A percentile compares a stretch with the other conserved stretches of the same genome.
These are phyloP conservation scores for Aspergillus hancockii DNA, from an alignment of 495 filamentous ascomycete species.

Conservation along the genomic window DNA sequence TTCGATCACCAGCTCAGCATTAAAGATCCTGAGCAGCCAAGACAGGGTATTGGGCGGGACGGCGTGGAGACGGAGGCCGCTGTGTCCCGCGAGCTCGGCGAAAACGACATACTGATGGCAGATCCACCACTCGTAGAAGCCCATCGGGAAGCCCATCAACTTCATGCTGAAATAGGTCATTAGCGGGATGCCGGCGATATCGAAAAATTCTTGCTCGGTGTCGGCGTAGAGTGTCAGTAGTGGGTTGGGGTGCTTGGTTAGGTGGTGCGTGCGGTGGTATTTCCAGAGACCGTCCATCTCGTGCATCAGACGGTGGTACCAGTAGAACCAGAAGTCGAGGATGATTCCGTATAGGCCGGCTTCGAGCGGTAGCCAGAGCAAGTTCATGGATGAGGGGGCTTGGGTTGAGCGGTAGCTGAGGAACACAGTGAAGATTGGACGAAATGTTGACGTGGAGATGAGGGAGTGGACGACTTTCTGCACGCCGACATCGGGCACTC, in stretches of 20 bases:
- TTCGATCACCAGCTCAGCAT: conserved; percentile 38
- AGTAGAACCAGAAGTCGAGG: conserved; percentile 47
- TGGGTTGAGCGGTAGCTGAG: conserved; percentile 29
- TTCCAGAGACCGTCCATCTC: conserved; percentile 36
- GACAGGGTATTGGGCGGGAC: conserved; percentile 33
- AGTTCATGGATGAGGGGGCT: conserved; percentile 27
- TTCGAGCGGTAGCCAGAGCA: conserved; percentile 32
- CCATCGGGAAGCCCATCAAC: conserved; percentile 37
- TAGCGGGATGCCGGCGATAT: conserved; percentile 37
- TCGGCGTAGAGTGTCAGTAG: conserved; percentile 38
- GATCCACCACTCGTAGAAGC: conserved; percentile 45
- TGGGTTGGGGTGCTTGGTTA: conserved; percentile 43
- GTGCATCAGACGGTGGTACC: conserved; percentile 42
- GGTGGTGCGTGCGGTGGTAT: conserved; percentile 43
- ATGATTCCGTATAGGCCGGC: conserved; percentile 37
- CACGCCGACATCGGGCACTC: conserved; percentile 38
- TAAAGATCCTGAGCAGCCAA: conserved; percentile 29
- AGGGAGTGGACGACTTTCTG: conserved; percentile 32
- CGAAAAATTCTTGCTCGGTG: conserved; percentile 40
- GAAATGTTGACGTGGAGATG: conserved; percentile 31
- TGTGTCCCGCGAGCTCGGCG: conserved; percentile 38
- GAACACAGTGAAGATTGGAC: conserved; percentile 36
- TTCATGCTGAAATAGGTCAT: conserved; percentile 36
- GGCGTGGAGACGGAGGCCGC: conserved; percentile 34
- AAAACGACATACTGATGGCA: conserved; percentile 41